Evolutionary conservation across 768 basidiomycete species (phyloP).

Genomic region (Podaxis rugospora): DNA sequence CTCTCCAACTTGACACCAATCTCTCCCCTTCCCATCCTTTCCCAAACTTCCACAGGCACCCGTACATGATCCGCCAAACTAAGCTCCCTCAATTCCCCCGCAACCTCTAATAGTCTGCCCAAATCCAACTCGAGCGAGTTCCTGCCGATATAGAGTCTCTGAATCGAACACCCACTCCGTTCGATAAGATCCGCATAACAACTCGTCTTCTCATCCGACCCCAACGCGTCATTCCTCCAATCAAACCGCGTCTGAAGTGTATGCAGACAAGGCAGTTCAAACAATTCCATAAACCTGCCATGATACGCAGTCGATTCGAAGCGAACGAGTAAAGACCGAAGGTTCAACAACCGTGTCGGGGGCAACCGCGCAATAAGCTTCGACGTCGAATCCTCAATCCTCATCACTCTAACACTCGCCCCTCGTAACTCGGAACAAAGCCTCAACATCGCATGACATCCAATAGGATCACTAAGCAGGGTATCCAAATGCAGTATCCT

Average conservation of each 20-base stretch:
- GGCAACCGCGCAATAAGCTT: background rate
- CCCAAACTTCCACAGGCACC: background rate
- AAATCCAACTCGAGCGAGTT: conserved; percentile 9
- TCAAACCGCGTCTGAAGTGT: conserved; percentile 10
- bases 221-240: conserved; percentile 1
- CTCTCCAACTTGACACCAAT: conserved; percentile 5
- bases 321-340: background rate
- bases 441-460: conserved; percentile 9
- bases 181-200: conserved; percentile 7
- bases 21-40: conserved; percentile 1
- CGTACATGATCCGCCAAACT: conserved; percentile 6
- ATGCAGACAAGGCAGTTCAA: conserved; percentile 5
- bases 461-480: conserved; percentile 4
- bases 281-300: conserved; percentile 8
- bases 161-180: conserved; percentile 9
- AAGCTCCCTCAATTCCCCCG: background rate
- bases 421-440: background rate
- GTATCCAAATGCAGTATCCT: conserved; percentile 12
- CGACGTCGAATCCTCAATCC: conserved; percentile 6
- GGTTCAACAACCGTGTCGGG: background rate
- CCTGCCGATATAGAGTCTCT: conserved; percentile 5
- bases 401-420: conserved; percentile 3
- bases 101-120: background rate
- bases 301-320: conserved; percentile 6
- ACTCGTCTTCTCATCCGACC: background rate